Evolutionary conservation across 371 early-diverging fungal species (phyloP), one percentile per base, ranked within the genome.

Genomic region (Coemansia sp.): DNA sequence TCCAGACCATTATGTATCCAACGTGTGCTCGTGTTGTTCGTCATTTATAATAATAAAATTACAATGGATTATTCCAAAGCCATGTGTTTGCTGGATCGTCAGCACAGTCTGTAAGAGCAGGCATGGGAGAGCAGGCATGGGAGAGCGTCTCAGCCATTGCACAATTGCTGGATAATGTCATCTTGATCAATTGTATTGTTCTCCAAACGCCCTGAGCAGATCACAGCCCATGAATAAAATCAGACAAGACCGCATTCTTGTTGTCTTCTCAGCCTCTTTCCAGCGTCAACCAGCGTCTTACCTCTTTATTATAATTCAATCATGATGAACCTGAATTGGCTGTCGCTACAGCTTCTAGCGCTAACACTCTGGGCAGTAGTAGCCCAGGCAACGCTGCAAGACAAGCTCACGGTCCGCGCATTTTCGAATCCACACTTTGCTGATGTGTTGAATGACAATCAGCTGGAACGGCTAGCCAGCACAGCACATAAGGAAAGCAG

Each of bases 351-450:
- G 26, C 53, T 26, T 73, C 68, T 26, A 68, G 72, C 31, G 27
- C 47, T 48, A 14, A 11, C 54, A 13, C 48, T 69, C 10, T 53
- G 42, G 31, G 50, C 24, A 29, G 48, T 54, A 47, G n/a, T 55
- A 31, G 34, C 55, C 27, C 55, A 16, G 29, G 53, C 53, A 14
- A 22, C 22, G 24, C 24, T 52, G 5, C 53, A 52, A 52, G 53
- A 52, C 26, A 13, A 52, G 53, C 55, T 67, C 6, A 59, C 51
- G 10, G 37, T 61, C 27, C 71, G 58, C 24, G 45, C 54, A 3
- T 77, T 77, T 48, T 21, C 65, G 45, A 77, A 72, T 56, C 56
- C 75, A 10, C 39, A 52, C 27, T 76, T 79, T 21, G 57, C 72
- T 18, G 61, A 31, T n/a, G 56, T 66, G 7, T 68, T 80, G 45